A percentile compares a stretch with the other conserved stretches of the same genome.
These are phyloP conservation scores for Fusarium ambrosium DNA, from an alignment of 2,329 filamentous ascomycete genomes.

Conservation along the genomic window DNA sequence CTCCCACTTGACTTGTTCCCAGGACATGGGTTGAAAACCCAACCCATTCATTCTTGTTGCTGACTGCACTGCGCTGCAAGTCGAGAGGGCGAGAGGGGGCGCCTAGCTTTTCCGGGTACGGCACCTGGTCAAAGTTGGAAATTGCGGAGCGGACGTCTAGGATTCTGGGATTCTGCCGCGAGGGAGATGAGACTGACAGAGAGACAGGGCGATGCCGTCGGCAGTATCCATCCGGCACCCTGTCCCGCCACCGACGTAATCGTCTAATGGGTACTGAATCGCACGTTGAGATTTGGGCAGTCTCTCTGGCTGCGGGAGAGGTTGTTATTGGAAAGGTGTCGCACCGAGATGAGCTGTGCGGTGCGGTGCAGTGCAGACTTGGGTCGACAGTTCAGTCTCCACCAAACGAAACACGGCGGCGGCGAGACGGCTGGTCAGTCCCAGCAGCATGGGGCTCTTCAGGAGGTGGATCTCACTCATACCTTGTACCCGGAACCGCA, in stretches of 20 bases:
- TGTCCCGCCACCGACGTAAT: conserved; percentile 48
- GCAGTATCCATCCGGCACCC: conserved; percentile 42
- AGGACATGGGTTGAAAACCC: conserved; percentile 22
- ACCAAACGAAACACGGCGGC: conserved; percentile 12
- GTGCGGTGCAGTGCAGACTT: neutral
- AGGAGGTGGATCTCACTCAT: conserved; percentile 36
- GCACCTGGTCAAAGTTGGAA: conserved; percentile 22
- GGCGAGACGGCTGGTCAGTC: conserved; percentile 32
- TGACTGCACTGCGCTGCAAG: conserved; percentile 20
- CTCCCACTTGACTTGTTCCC: conserved; percentile 25
- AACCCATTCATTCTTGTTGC: conserved; percentile 22
- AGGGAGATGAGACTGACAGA: conserved; percentile 24
- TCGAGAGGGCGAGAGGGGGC: conserved; percentile 11
- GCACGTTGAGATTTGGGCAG: conserved; percentile 27
- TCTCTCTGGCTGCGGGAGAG: conserved; percentile 28
- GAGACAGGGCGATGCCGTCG: conserved; percentile 42
- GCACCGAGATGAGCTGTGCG: conserved; percentile 21
- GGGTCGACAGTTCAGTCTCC: conserved; percentile 18
- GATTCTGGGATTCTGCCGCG: conserved; percentile 3
- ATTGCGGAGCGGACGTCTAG: conserved; percentile 21
- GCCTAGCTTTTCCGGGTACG: conserved; percentile 16
- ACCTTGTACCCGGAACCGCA: conserved; percentile 36
- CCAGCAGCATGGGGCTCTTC: conserved; percentile 44
- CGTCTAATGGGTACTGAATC: conserved; percentile 33
- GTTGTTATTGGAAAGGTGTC: conserved; percentile 32